Evolutionary conservation across 108 stramenopile genomes (phyloP).

Genomic region (Cyclotella kingstonii): DNA sequence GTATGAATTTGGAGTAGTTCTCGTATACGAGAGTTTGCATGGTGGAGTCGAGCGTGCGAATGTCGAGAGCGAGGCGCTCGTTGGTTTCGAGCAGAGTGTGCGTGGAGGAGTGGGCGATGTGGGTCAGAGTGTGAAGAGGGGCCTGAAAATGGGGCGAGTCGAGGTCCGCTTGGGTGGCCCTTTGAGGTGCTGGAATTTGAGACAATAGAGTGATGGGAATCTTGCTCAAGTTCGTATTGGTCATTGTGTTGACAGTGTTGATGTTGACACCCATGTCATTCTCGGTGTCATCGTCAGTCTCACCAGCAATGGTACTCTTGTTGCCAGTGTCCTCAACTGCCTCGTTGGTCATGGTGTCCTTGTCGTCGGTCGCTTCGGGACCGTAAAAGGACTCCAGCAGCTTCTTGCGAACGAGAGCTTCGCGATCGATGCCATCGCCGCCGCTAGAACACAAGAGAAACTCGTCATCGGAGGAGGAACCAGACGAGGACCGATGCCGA

Average conservation of each 20-base stretch:
- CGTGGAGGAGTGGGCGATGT: conserved; percentile 49
- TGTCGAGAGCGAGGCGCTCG: conserved; percentile 70
- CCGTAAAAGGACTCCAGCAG: conserved; percentile 87
- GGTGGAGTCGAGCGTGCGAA: conserved; percentile 87
- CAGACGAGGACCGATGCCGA: conserved; percentile 14
- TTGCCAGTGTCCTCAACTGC: not conserved
- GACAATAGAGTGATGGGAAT: conserved; percentile 8
- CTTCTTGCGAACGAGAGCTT: conserved; percentile 82
- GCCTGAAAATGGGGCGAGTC: conserved; percentile 78
- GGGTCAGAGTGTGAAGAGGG: conserved; percentile 50
- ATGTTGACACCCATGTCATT: not conserved
- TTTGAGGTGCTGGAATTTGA: conserved; percentile 31
- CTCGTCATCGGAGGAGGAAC: conserved; percentile 52
- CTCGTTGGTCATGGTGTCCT: conserved; percentile 16
- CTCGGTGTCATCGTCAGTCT: conserved; percentile 9
- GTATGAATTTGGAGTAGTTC: conserved; percentile 99
- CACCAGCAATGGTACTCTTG: conserved; percentile 35
- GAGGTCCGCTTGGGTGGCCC: conserved; percentile 51
- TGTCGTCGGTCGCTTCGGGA: conserved; percentile 34
- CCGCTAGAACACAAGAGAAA: conserved; percentile 44
- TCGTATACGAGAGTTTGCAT: conserved; percentile 99
- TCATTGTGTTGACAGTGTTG: not conserved
- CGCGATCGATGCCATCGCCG: conserved; percentile 47
- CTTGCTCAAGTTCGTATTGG: not conserved
- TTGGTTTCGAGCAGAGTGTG: conserved; percentile 70